phyloP scores from a whole-genome alignment of 1,284 basidiomycete species.

The Ceratobasidium theobromae region DNA sequence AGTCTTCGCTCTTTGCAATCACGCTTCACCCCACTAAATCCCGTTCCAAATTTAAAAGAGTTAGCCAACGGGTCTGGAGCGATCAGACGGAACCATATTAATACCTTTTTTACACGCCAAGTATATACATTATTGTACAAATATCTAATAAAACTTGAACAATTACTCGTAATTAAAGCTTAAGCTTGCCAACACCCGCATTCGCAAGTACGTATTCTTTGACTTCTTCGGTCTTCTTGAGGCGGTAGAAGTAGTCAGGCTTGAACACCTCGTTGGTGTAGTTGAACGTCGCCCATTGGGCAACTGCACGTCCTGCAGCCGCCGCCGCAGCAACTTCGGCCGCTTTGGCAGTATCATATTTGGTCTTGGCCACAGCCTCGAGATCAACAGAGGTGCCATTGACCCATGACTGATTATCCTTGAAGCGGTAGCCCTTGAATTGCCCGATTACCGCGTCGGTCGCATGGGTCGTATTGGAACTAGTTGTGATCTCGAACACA shows the following conservation, averaged over 20 bases:
- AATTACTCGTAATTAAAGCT: too few species aligned
- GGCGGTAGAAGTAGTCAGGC: conserved; percentile 23
- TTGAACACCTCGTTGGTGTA: conserved; percentile 18
- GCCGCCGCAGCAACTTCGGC: conserved; percentile 30
- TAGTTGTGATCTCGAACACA: conserved; percentile 18
- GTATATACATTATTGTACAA: too few species aligned
- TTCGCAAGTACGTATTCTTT: conserved; percentile 30
- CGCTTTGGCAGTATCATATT: conserved; percentile 30
- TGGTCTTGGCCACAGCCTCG: conserved; percentile 32
- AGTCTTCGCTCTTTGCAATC: too few species aligned
- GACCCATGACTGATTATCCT: conserved; percentile 28
- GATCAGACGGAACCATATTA: conserved; percentile 22
- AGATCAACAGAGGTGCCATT: conserved; percentile 22
- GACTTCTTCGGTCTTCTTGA: conserved; percentile 24
- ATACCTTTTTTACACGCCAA: neutral
- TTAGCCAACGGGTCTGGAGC: too few species aligned
- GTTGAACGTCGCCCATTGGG: conserved; percentile 24
- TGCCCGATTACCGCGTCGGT: conserved; percentile 23
- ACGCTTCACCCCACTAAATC: too few species aligned
- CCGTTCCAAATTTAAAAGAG: too few species aligned
- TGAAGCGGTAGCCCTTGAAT: conserved; percentile 26
- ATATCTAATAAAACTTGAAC: too few species aligned
- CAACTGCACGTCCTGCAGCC: conserved; percentile 29
- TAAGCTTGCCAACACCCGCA: conserved; percentile 26
- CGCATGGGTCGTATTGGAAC: neutral